Conservation (phyloP, 192 early-diverging fungal species). For the Backusella australiensis region DNA sequence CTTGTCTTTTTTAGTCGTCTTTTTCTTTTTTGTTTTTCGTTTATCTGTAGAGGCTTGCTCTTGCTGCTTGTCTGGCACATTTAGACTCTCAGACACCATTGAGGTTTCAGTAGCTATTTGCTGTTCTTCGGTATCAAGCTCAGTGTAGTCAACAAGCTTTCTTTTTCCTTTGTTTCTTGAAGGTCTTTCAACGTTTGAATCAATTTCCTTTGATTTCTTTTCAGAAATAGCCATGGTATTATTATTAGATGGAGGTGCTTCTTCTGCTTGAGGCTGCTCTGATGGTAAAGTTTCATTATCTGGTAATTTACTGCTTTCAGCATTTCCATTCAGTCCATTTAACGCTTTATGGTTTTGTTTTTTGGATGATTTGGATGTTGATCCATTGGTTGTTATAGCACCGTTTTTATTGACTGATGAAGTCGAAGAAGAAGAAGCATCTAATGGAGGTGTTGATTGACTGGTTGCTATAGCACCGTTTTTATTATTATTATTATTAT, state of each 20-base stretch:
- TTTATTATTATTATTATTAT: neutral
- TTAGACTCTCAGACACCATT: no score
- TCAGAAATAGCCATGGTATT: neutral
- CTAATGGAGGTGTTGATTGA: no score
- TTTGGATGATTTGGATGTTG: neutral
- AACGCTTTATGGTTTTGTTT: neutral
- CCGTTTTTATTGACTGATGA: neutral
- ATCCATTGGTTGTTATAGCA: neutral
- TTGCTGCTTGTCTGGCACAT: no score
- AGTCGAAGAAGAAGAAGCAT: no score
- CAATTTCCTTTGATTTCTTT: neutral
- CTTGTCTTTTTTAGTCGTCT: neutral
- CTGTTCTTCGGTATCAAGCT: neutral
- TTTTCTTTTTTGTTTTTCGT: neutral
- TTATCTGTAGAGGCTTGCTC: neutral
- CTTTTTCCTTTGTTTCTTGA: neutral
- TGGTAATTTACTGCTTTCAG: neutral
- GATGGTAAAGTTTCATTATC: neutral
- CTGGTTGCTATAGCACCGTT: neutral
- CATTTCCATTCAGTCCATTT: neutral
- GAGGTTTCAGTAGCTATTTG: neutral
- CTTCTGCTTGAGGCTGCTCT: neutral
- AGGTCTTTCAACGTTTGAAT: neutral
- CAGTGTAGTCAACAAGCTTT: neutral
- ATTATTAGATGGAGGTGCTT: neutral